phyloP scores from a whole-genome alignment of 1,139 yeast genomes.

The Taiozyma sp. region DNA sequence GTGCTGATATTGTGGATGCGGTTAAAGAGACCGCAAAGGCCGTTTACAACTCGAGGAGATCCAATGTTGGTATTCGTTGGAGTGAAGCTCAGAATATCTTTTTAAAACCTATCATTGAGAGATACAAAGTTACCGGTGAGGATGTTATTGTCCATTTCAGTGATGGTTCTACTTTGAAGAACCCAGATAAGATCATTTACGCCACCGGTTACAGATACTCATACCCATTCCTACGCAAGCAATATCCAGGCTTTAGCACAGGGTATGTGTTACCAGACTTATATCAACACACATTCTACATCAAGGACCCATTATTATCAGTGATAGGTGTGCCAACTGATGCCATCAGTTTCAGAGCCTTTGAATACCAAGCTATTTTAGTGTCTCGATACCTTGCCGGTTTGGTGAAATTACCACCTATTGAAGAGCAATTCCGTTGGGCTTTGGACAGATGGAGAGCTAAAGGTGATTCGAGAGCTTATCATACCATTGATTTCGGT shows the following conservation, averaged over 20 bases:
- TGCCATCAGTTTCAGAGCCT: constrained; percentile 33
- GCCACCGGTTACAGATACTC: constrained; percentile 44
- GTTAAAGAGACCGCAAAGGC: constrained; percentile 18
- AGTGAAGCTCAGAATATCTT: constrained; percentile 7
- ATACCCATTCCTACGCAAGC: constrained; percentile 36
- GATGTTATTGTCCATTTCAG: constrained; percentile 28
- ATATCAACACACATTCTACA: constrained; percentile 36
- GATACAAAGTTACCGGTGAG: constrained; percentile 9
- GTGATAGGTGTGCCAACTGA: constrained; percentile 41
- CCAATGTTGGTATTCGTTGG: constrained; percentile 7
- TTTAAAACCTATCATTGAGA: constrained; percentile 16
- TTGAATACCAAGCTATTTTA: constrained; percentile 39
- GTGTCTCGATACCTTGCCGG: constrained; percentile 32
- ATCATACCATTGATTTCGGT: constrained; percentile 33
- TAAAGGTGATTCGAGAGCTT: constrained; percentile 32
- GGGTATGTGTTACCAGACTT: constrained; percentile 26
- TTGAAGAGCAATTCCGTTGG: constrained; percentile 33
- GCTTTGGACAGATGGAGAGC: constrained; percentile 24
- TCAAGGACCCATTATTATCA: constrained; percentile 34
- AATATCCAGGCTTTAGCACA: constrained; percentile 27
- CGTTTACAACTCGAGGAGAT: constrained; percentile 23
- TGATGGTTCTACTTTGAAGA: constrained; percentile 21
- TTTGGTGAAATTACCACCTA: constrained; percentile 26
- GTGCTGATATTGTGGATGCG: constrained; percentile 34
- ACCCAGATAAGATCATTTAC: constrained; percentile 34